phyloP scores from a whole-genome alignment of 2,329 filamentous ascomycete genomes.

The Pyrenophora tritici-repentis region DNA sequence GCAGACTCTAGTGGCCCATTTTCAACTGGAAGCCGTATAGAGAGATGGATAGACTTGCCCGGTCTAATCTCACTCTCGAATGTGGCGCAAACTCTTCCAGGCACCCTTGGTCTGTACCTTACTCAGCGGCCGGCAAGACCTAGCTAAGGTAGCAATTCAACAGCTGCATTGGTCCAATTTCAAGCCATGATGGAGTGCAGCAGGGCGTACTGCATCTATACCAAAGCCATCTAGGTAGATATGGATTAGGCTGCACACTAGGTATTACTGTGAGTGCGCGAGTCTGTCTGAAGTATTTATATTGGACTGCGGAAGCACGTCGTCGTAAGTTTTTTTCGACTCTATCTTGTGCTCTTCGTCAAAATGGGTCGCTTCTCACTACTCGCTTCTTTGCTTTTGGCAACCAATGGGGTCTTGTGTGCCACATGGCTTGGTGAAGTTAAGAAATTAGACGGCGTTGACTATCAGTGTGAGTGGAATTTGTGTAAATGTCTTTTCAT shows the following conservation, averaged over 20 bases:
- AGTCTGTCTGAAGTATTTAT: constrained; percentile 12
- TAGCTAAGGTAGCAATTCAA: not conserved
- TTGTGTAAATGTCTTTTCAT: not conserved
- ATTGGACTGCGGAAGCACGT: not conserved
- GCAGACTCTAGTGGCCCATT: constrained; percentile 6
- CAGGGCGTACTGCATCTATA: constrained; percentile 6
- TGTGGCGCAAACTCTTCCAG: not conserved
- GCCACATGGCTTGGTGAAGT: constrained; percentile 39
- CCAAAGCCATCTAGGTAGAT: constrained; percentile 1
- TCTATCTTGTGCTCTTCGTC: constrained; percentile 2
- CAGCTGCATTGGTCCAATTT: constrained; percentile 3
- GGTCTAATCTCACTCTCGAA: not conserved
- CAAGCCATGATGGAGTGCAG: constrained; percentile 1
- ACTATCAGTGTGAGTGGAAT: constrained; percentile 31
- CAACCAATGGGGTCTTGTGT: constrained; percentile 19
- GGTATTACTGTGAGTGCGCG: not conserved
- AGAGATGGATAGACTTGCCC: not conserved
- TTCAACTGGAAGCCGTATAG: not conserved
- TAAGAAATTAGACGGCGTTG: constrained; percentile 28
- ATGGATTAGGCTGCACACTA: constrained; percentile 4
- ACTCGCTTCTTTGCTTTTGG: constrained; percentile 29
- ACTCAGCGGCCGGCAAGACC: not conserved
- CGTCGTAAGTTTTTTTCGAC: not conserved
- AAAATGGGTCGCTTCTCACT: constrained; percentile 32
- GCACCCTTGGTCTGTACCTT: not conserved